Evolutionary conservation across 306 rosid species (phyloP), one percentile per base, ranked within the genome.

Genomic region (Biancaea sappan): DNA sequence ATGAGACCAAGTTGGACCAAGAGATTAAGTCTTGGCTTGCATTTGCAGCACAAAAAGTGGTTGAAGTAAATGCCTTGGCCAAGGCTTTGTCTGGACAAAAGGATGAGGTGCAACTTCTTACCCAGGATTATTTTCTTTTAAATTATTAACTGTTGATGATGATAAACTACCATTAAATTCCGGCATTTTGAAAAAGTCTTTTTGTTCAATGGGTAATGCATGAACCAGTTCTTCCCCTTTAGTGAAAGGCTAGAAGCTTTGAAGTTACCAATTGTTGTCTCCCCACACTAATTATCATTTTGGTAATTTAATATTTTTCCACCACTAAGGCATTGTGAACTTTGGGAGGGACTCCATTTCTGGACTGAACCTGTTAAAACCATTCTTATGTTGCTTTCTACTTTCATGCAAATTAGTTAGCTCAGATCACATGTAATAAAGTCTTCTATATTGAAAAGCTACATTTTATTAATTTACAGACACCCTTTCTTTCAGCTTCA

Each of bases 11-110:
- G 84, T 80, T 91, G 77, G 93, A 87, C 65, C 78, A 77, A 59
- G 97, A 91, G 77, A 84, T 91, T 48, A 91, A 89, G 81, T 87
- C 96, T 31, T 91, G 97, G 97, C 88, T 91, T 58, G 97, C 97
- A 60, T 91, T 91, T 71, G 95, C 96, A 29, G 93, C 97, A 43
- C 97, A 91, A 58, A 91, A 91, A 78, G 73, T 92, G n/a, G 84
- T 86, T 67, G 96, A 92, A 89, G 96, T 92, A 64, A 86, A 88
- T 80, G 96, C 91, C 29, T 86, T 92, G 89, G 92, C 96, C 38
- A 88, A 86, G 85, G 93, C 96, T 26, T 82, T 92, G 76, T 51
- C 84, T 76, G 93, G 91, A 53, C 82, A 84, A 32, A 83, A 88
- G 69, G 88, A 92, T 60, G 90, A 81, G 87, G 97, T 89, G 57